Percentiles rank a stretch among this genome's conserved stretches.
Evolutionary conservation across 208 protist species (phyloP).

Genomic region (Endotrypanum monterogeii): DNA sequence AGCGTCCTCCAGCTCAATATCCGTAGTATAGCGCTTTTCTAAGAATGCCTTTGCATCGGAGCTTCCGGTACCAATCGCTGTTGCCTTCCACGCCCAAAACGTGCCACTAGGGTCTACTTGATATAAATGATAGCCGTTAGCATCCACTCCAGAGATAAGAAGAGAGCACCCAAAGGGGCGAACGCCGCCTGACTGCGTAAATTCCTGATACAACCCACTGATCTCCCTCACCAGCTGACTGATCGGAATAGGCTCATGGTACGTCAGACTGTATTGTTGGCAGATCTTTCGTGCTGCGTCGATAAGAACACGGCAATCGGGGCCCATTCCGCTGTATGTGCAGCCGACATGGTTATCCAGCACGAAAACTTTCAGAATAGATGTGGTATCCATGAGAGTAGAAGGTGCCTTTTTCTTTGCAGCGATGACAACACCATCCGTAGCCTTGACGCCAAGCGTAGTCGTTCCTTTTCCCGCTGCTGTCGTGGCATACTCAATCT

Average conservation of each 20-base stretch:
- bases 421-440: slow-evolving; percentile 99
- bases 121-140: slow-evolving; percentile 96
- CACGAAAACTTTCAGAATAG: slow-evolving; percentile 95
- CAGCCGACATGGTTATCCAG: slow-evolving; percentile 96
- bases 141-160: slow-evolving; percentile 97
- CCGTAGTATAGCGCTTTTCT: slow-evolving; percentile 98
- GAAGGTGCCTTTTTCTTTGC: slow-evolving; percentile 99
- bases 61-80: slow-evolving; percentile 98
- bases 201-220: slow-evolving; percentile 99
- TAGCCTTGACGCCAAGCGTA: slow-evolving; percentile 93
- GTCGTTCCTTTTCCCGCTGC: slow-evolving; percentile 95
- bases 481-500: slow-evolving; percentile 99
- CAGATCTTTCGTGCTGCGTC: slow-evolving; percentile 96
- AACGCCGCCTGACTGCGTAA: slow-evolving; percentile 99
- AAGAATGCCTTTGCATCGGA: slow-evolving; percentile 98
- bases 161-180: slow-evolving; percentile 99
- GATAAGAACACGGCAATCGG: slow-evolving; percentile 98
- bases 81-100: slow-evolving; percentile 99
- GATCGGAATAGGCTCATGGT: slow-evolving; percentile 96
- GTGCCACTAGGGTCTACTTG: slow-evolving; percentile 99
- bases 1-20: slow-evolving; percentile 99
- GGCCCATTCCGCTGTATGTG: slow-evolving; percentile 99
- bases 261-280: slow-evolving; percentile 94
- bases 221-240: slow-evolving; percentile 96
- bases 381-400: slow-evolving; percentile 94